Evolutionary conservation across 495 filamentous ascomycete species (phyloP).

Genomic region (Durotheca rogersii): DNA sequence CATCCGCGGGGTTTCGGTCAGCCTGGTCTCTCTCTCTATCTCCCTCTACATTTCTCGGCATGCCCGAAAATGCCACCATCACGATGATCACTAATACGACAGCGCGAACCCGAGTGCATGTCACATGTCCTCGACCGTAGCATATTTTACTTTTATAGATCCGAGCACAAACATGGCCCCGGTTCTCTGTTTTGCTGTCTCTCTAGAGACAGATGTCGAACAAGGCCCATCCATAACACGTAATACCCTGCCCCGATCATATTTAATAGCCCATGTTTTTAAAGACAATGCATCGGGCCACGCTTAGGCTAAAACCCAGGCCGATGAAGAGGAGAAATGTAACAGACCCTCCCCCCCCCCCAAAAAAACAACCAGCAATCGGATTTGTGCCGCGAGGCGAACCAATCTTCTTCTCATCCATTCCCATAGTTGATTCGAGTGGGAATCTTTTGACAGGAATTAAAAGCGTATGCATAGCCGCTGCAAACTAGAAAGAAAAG

Average conservation of each 20-base stretch:
- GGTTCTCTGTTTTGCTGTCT: neutral
- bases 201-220: constrained; percentile 8
- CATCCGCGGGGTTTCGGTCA: constrained; percentile 1
- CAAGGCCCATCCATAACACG: too few relatives aligned
- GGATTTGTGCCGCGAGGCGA: constrained; percentile 37
- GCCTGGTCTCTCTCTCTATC: neutral
- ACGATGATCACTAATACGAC: neutral
- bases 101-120: constrained; percentile 3
- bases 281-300: constrained; percentile 4
- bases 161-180: constrained; percentile 6
- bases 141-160: constrained; percentile 1
- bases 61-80: constrained; percentile 7
- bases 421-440: constrained; percentile 18
- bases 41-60: neutral
- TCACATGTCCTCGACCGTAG: neutral
- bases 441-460: constrained; percentile 18
- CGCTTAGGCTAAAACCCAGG: neutral
- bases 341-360: too few relatives aligned
- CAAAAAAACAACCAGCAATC: constrained; percentile 22
- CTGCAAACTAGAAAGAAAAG: too few relatives aligned
- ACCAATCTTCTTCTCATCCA: constrained; percentile 35
- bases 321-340: constrained; percentile 8
- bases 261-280: constrained; percentile 6
- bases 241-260: constrained; percentile 4
- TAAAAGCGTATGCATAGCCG: constrained; percentile 23